Evolutionary conservation across 192 early-diverging fungal genomes (phyloP), one percentile per base, ranked within the genome.

Genomic region (Entomortierella chlamydospora): DNA sequence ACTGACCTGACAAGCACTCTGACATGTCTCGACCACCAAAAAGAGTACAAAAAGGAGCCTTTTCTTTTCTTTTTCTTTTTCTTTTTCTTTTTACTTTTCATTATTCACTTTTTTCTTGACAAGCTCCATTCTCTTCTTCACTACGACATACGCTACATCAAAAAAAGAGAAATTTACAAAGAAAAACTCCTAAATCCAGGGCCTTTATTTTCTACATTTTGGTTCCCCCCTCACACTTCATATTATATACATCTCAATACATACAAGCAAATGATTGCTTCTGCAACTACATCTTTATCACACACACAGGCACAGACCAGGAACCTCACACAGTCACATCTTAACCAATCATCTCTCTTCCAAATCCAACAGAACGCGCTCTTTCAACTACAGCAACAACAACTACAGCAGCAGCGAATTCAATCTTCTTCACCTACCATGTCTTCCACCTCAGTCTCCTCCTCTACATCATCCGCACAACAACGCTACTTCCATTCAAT

Each of bases 11-110:
- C 2, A 47, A 47, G 20, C 2, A 47, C 34, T 37, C 34, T 4
- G 10, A 53, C 54, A 39, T 17, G 9, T 29, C 13, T 54, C 20
- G 29, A 15, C 17, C 26, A n/a, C 15, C 29, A n/a, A 43, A 60
- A 54, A 61, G 59, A 64, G 60, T 69, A 77, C 66, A 77, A 77
- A 77, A 77, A 37, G 54, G 73, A 41, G 47, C 56, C 22, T 37
- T 31, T 72, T 47, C 37, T 51, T 41, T 64, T 64, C 37, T 50
- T 57, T 41, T 52, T 64, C 20, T 18, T 43, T 51, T 22, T 45
- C 15, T 13, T 50, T 39, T 33, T 13, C 29, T 42, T 34, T 70
- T 51, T 43, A 28, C n/a, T 45, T 68, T 50, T 57, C 23, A 42
- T 54, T 67, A 23, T 33, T 25, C 1, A 25, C 25, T 37, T 37